Base-by-base conservation (phyloP, 2,329 filamentous ascomycete species). In the Epichloe scottii region DNA sequence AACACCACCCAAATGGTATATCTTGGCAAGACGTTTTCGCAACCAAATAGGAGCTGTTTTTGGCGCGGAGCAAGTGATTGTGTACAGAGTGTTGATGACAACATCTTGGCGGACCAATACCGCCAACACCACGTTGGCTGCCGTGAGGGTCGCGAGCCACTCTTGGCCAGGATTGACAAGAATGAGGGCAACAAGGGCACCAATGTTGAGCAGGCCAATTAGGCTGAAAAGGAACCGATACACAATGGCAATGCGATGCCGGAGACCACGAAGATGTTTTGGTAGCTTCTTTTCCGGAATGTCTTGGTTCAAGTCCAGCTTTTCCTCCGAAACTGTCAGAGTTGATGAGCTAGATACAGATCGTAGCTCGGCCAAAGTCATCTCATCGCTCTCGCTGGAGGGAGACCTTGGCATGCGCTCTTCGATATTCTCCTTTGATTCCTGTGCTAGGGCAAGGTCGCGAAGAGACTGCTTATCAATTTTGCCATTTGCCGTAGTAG, bases 201-300 rank as follows among this genome's bases (percentile, higher is more conserved):
- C 68, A 42, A 74, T 57, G 56, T 82, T 82, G 55, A 67, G 60
- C 38, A 79, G 56, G 53, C 75, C 71, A 33, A 78, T 66, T 10
- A 79, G 48, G 41, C 74, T 73, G 62, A 82, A 81, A 8, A 82
- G 71, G 4, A 74, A 71, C 21, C 78, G 72, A 57, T 82, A 82
- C 26, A 74, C 67, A 49, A 75, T 75, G 58, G 79, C 68, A 51
- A 78, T 61, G 33, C 69, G 68, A 58, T 70, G 65, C 33, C 69
- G 64, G 33, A 75, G 55, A 49, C 66, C 69, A 47, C 70, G 65
- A 52, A 66, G 62, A 5, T 65, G 66, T 39, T 69, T 68, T 2
- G 60, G 56, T 26, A 65, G 64, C 17, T 63, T 65, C 61, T 76
- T 76, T 7, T 60, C 60, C 3, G 71, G 71, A 5, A 74, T 55